phyloP scores from a whole-genome alignment of 2,329 filamentous ascomycete genomes.

The Alternaria angustiovoidea region DNA sequence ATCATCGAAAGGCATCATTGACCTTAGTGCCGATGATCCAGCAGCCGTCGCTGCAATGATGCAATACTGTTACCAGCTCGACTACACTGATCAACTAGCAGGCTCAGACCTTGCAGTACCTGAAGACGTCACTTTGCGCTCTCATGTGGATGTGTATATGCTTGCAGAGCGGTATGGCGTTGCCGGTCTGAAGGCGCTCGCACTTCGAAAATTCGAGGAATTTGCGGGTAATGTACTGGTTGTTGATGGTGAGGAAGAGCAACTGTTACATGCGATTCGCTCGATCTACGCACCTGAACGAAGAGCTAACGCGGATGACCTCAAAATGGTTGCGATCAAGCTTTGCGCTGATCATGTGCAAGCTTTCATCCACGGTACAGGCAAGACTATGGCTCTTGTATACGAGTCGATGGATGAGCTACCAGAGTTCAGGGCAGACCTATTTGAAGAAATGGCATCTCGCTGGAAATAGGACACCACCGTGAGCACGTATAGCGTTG shows the following conservation, averaged over 20 bases:
- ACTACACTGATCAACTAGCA: slow-evolving; percentile 38
- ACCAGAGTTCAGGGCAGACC: slow-evolving; percentile 39
- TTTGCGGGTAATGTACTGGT: slow-evolving; percentile 30
- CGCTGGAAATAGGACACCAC: slow-evolving; percentile 30
- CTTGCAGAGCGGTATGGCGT: slow-evolving; percentile 41
- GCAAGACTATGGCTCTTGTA: slow-evolving; percentile 36
- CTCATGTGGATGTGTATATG: slow-evolving; percentile 41
- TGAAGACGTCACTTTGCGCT: slow-evolving; percentile 31
- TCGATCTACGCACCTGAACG: slow-evolving; percentile 37
- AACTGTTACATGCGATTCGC: slow-evolving; percentile 35
- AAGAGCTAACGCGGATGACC: slow-evolving; percentile 30
- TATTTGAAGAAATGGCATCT: slow-evolving; percentile 41
- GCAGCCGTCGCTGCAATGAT: slow-evolving; percentile 45
- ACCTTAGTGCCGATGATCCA: slow-evolving; percentile 42
- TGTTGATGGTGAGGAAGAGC: slow-evolving; percentile 35
- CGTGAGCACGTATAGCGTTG: background rate
- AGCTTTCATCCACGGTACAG: slow-evolving; percentile 36
- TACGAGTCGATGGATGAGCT: slow-evolving; percentile 42
- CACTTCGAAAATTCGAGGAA: slow-evolving; percentile 39
- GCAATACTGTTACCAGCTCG: slow-evolving; percentile 44
- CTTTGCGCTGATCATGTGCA: slow-evolving; percentile 43
- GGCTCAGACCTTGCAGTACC: slow-evolving; percentile 28
- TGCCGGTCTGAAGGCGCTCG: slow-evolving; percentile 33
- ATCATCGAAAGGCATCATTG: slow-evolving; percentile 35
- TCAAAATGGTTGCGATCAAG: slow-evolving; percentile 31